Conservation (phyloP, 352 stramenopile species). For the Globisporangium megalacanthum region DNA sequence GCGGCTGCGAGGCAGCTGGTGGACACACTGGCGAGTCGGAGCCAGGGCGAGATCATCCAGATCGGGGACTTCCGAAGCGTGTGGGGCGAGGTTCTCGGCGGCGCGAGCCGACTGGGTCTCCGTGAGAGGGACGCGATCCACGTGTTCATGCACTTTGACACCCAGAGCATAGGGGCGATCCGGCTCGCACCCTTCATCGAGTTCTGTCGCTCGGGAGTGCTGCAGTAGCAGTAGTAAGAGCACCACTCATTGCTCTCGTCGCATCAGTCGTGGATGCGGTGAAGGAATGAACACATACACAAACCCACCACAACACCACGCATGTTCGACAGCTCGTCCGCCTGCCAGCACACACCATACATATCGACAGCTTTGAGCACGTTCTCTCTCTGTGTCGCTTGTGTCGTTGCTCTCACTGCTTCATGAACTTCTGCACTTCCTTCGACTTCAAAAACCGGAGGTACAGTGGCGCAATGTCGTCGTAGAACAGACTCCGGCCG, state of each 20-base stretch:
- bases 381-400: background rate
- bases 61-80: conserved; percentile 38
- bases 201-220: conserved; percentile 21
- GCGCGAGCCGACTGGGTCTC: conserved; percentile 7
- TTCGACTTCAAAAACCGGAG: conserved; percentile 70
- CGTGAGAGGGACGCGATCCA: conserved; percentile 59
- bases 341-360: background rate
- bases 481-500: conserved; percentile 56
- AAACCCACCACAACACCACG: too few species aligned
- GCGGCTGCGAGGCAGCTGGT: conserved; percentile 3
- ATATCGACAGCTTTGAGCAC: background rate
- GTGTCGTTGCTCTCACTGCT: conserved; percentile 13
- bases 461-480: conserved; percentile 68
- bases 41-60: conserved; percentile 29
- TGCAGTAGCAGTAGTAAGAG: background rate
- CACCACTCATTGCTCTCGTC: background rate
- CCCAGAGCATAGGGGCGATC: conserved; percentile 60
- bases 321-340: too few species aligned
- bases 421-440: conserved; percentile 50
- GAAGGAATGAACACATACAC: background rate
- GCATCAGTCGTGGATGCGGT: background rate
- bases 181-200: conserved; percentile 26
- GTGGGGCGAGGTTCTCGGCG: conserved; percentile 8
- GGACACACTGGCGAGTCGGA: conserved; percentile 5
- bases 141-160: conserved; percentile 78